Conservation (phyloP, 179 eudicot genomes). For the Vitellaria paradoxa region DNA sequence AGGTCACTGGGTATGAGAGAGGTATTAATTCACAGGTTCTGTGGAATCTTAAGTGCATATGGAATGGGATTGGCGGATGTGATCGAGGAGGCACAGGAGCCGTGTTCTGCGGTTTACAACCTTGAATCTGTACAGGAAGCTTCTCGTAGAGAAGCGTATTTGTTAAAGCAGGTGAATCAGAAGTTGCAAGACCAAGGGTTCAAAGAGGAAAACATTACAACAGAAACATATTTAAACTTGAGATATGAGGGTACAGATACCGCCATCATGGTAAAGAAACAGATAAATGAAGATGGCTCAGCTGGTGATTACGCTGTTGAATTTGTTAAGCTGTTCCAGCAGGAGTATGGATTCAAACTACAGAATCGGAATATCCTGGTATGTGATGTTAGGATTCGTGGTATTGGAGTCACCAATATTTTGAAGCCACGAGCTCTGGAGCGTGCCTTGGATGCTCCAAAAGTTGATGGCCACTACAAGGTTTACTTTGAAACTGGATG, state of each 20-base stretch:
- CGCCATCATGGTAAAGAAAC: conserved; percentile 87
- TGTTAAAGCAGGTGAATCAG: conserved; percentile 40
- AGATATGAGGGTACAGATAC: conserved; percentile 97
- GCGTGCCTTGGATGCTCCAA: conserved; percentile 44
- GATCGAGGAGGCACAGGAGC: conserved; percentile 90
- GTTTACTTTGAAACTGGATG: conserved; percentile 73
- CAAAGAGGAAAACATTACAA: conserved; percentile 50
- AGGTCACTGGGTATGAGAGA: conserved; percentile 93
- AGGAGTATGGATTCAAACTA: conserved; percentile 89
- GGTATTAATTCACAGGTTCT: conserved; percentile 84
- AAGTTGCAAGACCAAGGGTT: conserved; percentile 54
- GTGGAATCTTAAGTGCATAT: conserved; percentile 96
- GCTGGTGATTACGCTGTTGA: conserved; percentile 71
- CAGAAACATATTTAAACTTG: conserved; percentile 76
- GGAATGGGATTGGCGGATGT: conserved; percentile 99
- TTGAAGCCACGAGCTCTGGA: conserved; percentile 65
- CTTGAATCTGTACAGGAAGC: conserved; percentile 72
- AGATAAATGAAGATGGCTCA: conserved; percentile 36
- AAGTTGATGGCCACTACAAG: conserved; percentile 47
- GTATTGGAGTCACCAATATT: conserved; percentile 89
- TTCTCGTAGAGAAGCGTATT: conserved; percentile 61
- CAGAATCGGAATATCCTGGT: conserved; percentile 73
- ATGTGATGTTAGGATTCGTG: conserved; percentile 93
- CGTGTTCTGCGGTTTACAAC: conserved; percentile 75
- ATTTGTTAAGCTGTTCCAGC: conserved; percentile 79